Evolutionary conservation across 106 monocot species (phyloP).

Genomic region (Narthecium ossifragum): DNA sequence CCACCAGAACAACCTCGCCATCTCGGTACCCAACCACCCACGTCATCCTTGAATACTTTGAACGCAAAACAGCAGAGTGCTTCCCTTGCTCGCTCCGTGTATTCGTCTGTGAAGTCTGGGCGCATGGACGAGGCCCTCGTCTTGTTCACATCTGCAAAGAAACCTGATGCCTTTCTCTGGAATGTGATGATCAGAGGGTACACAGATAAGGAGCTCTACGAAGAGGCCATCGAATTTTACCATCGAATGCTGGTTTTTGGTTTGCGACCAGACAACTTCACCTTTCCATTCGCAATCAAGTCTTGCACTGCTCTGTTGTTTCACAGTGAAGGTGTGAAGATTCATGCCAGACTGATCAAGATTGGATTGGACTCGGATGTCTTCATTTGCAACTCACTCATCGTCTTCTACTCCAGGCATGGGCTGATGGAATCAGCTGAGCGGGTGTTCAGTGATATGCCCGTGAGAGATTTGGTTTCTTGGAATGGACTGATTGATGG

Average conservation of each 20-base stretch:
- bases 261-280: conserved; percentile 46
- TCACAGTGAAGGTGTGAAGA: conserved; percentile 23
- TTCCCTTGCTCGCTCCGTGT: conserved; percentile 17
- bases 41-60: background rate
- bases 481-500: conserved; percentile 80
- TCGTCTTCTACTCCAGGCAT: conserved; percentile 50
- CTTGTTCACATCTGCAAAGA: conserved; percentile 25
- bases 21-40: background rate
- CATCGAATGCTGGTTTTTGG: conserved; percentile 34
- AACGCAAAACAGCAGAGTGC: conserved; percentile 16
- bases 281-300: conserved; percentile 75
- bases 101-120: conserved; percentile 14
- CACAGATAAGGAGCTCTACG: conserved; percentile 20
- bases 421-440: conserved; percentile 37
- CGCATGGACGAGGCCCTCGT: conserved; percentile 35
- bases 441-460: conserved; percentile 75
- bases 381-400: conserved; percentile 67
- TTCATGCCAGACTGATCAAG: conserved; percentile 56
- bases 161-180: conserved; percentile 44
- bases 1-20: too few relatives aligned
- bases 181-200: conserved; percentile 70
- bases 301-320: conserved; percentile 28
- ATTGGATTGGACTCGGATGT: conserved; percentile 54
- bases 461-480: conserved; percentile 45
- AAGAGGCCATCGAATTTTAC: conserved; percentile 53